Conservation (phyloP, 148 eudicot genomes). For the Cornus suecica region DNA sequence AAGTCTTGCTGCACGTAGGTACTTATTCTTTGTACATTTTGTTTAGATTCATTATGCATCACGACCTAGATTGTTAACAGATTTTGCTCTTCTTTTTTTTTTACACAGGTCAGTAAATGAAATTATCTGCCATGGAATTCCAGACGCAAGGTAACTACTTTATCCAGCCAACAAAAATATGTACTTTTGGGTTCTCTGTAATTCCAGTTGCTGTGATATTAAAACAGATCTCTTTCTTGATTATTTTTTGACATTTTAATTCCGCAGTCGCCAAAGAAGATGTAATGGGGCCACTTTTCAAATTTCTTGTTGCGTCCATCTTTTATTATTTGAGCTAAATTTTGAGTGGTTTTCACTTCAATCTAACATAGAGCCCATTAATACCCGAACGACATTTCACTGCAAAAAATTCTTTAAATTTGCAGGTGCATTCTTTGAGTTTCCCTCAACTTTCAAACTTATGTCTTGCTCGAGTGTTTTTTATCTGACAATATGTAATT, state of each 20-base stretch:
- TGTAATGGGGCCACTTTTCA: background rate
- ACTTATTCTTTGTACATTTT: constrained; percentile 31
- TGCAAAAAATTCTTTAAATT: background rate
- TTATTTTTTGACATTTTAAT: too few species aligned
- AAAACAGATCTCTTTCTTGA: background rate
- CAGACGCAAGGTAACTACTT: constrained; percentile 88
- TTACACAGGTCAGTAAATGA: constrained; percentile 85
- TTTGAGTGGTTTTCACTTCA: background rate
- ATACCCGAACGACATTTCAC: background rate
- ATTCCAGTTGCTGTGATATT: background rate
- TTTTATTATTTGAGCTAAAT: background rate
- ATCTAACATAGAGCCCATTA: background rate
- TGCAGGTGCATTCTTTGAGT: background rate
- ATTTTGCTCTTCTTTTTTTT: constrained; percentile 13
- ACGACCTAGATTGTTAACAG: constrained; percentile 6
- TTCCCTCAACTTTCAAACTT: background rate
- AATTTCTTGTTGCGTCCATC: background rate
- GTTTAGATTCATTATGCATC: background rate
- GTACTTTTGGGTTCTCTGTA: background rate
- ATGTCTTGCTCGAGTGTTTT: constrained; percentile 1
- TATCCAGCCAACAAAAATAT: background rate
- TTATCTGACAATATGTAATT: constrained; percentile 9
- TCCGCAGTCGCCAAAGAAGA: background rate
- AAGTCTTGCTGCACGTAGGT: constrained; percentile 99
- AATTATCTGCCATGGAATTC: constrained; percentile 99